A percentile compares a stretch with the other conserved stretches of the same genome.
Evolutionary conservation across 805 yeast genomes (phyloP).

Genomic region (Candida verbasci): DNA sequence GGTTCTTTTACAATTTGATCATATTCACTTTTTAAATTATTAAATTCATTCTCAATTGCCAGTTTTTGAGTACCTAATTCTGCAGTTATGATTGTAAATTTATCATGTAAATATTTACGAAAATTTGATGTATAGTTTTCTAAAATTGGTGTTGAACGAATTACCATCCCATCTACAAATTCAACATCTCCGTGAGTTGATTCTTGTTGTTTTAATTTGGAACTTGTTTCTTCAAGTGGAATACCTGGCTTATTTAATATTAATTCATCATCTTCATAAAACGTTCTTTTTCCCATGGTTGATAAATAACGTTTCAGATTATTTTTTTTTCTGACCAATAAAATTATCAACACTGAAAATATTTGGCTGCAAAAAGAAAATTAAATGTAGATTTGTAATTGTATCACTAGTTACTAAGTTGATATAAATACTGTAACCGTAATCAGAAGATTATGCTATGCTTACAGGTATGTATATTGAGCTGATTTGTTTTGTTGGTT

Average conservation of each 20-base stretch:
- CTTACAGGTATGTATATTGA: too few species aligned
- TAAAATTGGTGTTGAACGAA: conserved; percentile 44
- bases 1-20: conserved; percentile 44
- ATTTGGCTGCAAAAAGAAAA: not conserved
- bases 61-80: conserved; percentile 45
- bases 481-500: too few species aligned
- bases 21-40: conserved; percentile 24
- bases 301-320: not conserved
- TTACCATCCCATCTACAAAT: conserved; percentile 51
- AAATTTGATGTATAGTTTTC: conserved; percentile 39
- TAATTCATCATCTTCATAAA: conserved; percentile 51
- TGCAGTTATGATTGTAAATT: conserved; percentile 33
- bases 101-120: conserved; percentile 36
- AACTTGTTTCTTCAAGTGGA: conserved; percentile 29
- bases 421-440: too few species aligned
- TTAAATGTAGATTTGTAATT: not conserved
- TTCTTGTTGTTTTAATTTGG: conserved; percentile 35
- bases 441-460: too few species aligned
- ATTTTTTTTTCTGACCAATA: conserved; percentile 8
- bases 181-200: conserved; percentile 35
- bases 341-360: not conserved
- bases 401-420: too few species aligned
- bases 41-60: conserved; percentile 42
- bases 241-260: conserved; percentile 47
- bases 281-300: conserved; percentile 32